These are phyloP conservation scores for Verbascum thapsus DNA, from an alignment of 257 asterid genomes.

Conservation along the genomic window DNA sequence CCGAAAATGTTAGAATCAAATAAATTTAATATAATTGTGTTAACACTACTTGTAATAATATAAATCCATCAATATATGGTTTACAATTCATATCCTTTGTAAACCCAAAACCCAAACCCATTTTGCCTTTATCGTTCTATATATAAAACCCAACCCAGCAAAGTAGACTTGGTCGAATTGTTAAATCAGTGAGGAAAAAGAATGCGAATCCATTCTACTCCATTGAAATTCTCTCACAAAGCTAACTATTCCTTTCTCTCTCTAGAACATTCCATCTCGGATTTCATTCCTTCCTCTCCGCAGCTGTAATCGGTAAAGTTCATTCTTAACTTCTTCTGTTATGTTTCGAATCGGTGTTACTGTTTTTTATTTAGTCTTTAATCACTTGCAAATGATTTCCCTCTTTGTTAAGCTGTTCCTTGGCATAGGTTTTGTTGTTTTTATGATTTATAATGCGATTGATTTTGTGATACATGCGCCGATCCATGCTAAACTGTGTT, in stretches of 20 bases:
- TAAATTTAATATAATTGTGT: no score
- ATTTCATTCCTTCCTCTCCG: slow-evolving; percentile 48
- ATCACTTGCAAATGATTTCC: slow-evolving; percentile 36
- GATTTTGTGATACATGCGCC: slow-evolving; percentile 25
- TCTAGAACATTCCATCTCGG: slow-evolving; percentile 35
- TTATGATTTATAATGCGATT: slow-evolving; percentile 12
- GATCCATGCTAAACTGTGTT: slow-evolving; percentile 36
- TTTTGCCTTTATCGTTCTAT: no score
- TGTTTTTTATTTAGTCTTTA: slow-evolving; percentile 30
- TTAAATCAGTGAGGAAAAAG: no score
- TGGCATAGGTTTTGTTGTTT: slow-evolving; percentile 28
- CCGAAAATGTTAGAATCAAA: no score
- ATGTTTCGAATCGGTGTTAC: slow-evolving; percentile 33
- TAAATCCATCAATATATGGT: no score
- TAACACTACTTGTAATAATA: no score
- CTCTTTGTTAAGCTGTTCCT: slow-evolving; percentile 12
- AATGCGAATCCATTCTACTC: background rate
- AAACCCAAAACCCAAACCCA: no score
- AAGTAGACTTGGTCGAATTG: no score
- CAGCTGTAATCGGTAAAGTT: slow-evolving; percentile 45
- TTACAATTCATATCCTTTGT: no score
- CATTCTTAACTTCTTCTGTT: slow-evolving; percentile 35
- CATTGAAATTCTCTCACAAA: slow-evolving; percentile 17
- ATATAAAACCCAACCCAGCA: no score
- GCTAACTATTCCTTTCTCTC: slow-evolving; percentile 26